phyloP scores from a whole-genome alignment of 2,329 filamentous ascomycete genomes.

The Fusarium sp. region DNA sequence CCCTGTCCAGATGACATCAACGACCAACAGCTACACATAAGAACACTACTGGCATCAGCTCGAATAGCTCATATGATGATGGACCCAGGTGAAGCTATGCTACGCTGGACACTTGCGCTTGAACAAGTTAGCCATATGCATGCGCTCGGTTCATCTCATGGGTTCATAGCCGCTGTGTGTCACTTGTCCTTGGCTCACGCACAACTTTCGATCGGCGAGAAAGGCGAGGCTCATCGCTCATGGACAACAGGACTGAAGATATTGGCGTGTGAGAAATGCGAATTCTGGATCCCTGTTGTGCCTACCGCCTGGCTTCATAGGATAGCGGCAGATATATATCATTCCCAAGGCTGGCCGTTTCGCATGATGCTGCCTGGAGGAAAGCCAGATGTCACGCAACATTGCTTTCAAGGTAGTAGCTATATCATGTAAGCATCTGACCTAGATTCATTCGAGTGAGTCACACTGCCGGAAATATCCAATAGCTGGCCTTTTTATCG shows the following conservation, averaged over 20 bases:
- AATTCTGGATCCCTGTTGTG: conserved; percentile 44
- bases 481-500: too few species aligned
- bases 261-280: conserved; percentile 38
- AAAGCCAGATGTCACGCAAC: conserved; percentile 26
- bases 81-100: conserved; percentile 16
- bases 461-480: too few species aligned
- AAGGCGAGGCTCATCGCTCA: conserved; percentile 12
- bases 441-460: too few species aligned
- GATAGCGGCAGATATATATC: conserved; percentile 36
- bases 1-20: conserved; percentile 40
- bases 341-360: conserved; percentile 43
- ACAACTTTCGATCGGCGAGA: conserved; percentile 32
- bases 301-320: conserved; percentile 42
- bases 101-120: conserved; percentile 27
- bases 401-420: too few species aligned
- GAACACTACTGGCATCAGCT: conserved; percentile 38
- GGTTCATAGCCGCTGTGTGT: conserved; percentile 41
- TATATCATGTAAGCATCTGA: too few species aligned
- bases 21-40: conserved; percentile 47
- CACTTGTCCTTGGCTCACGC: conserved; percentile 44
- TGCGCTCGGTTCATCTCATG: conserved; percentile 26
- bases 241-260: conserved; percentile 40
- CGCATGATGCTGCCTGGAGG: conserved; percentile 45
- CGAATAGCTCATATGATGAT: conserved; percentile 30
- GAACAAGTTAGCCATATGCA: conserved; percentile 31